Base-by-base conservation (phyloP, 2,329 filamentous ascomycete species). In the Erysiphe neolycopersici region DNA sequence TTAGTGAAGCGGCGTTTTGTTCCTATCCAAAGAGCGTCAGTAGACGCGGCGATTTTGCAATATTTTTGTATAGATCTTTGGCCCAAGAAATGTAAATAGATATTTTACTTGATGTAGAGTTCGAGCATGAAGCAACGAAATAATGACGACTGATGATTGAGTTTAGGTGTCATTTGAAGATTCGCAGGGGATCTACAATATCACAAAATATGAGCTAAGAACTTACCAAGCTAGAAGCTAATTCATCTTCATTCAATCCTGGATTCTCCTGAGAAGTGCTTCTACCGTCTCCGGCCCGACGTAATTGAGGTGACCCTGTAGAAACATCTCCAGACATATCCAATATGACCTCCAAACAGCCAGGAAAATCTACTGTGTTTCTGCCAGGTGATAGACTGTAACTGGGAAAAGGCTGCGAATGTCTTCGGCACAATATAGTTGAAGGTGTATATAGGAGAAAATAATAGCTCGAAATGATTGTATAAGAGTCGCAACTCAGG, bases 281-380 rank as follows among this genome's bases (percentile, higher is more conserved):
- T 51, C 58, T 60, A 48, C 56, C 50, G 16, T 52, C 50, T 10
- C 53, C 53, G 26, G 54, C 46, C 26, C 58, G 62, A 46, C 59
- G 60, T 44, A 60, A 53, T 42, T 52, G 56, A 16, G 64, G 63
- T 42, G 65, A 66, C 39, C 61, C 63, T 19, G 60, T 60, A 22
- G 60, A 59, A 47, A 53, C 47, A 14, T 50, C 53, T 46, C 56
- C 53, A 53, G 62, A 62, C 63, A 66, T 66, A 26, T 46, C 47
- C 55, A 52, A 37, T 42, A 45, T 44, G 36, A 44, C 40, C n/a
- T 40, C 37, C 22, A 17, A 29, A 22, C 37, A 36, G 14, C 32
- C 38, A 29, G 19, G 17, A 41, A 13, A 40, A 29, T 41, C 10
- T 18, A 13, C 18, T 3, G 41, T n/a, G 12, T 42, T 39, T 46